These are phyloP conservation scores for Aspergillus ruber DNA, from an alignment of 2,329 filamentous ascomycete genomes.

Conservation along the genomic window DNA sequence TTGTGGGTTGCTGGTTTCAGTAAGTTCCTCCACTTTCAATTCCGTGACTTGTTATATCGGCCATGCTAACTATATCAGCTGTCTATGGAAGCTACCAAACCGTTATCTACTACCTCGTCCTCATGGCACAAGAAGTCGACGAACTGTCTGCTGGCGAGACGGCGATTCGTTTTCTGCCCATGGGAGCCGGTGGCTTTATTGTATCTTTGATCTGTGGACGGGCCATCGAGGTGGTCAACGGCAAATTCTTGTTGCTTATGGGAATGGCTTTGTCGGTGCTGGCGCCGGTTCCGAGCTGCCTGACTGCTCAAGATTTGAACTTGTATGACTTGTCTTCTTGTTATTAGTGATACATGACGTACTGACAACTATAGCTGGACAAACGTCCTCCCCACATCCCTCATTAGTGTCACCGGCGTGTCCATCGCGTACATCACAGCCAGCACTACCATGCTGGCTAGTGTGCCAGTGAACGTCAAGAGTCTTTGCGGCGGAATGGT, in stretches of 20 bases:
- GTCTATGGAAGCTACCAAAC: conserved; percentile 40
- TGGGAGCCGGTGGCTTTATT: conserved; percentile 35
- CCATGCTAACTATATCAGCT: conserved; percentile 18
- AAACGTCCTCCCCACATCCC: conserved; percentile 33
- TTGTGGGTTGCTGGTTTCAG: conserved; percentile 42
- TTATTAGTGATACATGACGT: not conserved
- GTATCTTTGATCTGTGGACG: conserved; percentile 30
- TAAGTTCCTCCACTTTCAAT: conserved; percentile 8
- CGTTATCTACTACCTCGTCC: conserved; percentile 38
- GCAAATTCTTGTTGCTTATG: conserved; percentile 29
- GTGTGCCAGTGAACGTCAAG: conserved; percentile 37
- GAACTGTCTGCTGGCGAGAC: conserved; percentile 34
- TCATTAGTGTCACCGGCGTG: conserved; percentile 36
- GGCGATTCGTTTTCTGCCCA: conserved; percentile 37
- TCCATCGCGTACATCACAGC: conserved; percentile 39
- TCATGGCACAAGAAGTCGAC: conserved; percentile 37
- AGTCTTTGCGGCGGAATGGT: conserved; percentile 37
- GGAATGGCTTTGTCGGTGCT: conserved; percentile 32
- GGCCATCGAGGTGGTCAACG: conserved; percentile 34
- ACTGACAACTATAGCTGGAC: conserved; percentile 26
- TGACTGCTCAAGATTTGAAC: conserved; percentile 16
- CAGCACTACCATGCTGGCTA: conserved; percentile 35
- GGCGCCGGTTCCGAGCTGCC: conserved; percentile 30
- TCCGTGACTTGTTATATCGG: no score
- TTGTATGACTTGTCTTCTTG: conserved; percentile 14